These are phyloP conservation scores for Pezicula neosporulosa DNA, from an alignment of 2,329 filamentous ascomycete species.

Conservation along the genomic window DNA sequence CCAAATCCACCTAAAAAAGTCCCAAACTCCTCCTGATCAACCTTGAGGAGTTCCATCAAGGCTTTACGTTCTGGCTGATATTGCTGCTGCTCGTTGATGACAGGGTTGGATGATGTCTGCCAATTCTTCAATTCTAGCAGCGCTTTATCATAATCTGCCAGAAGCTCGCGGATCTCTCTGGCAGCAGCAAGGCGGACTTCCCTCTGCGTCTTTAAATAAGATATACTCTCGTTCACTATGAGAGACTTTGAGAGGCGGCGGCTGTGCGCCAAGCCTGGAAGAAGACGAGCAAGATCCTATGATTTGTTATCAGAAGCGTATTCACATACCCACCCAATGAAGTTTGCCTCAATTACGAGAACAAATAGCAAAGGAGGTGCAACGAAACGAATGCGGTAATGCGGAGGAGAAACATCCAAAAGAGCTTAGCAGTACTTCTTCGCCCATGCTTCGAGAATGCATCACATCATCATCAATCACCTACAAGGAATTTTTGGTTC, in stretches of 20 bases:
- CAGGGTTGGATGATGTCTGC: not conserved
- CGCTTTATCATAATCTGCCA: constrained; percentile 16
- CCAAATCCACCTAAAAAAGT: constrained; percentile 20
- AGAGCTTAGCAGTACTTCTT: not conserved
- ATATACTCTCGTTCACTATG: constrained; percentile 21
- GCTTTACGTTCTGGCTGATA: constrained; percentile 3
- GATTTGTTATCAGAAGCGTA: not conserved
- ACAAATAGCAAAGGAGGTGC: not conserved
- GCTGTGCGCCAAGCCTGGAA: constrained; percentile 13
- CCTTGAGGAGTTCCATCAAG: constrained; percentile 4
- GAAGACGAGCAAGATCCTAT: constrained; percentile 20
- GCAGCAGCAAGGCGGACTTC: constrained; percentile 9
- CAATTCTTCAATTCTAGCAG: constrained; percentile 9
- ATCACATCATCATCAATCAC: not conserved
- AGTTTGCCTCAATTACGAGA: not conserved
- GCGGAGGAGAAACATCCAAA: not conserved
- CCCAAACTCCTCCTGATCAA: constrained; percentile 17
- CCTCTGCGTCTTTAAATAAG: constrained; percentile 12
- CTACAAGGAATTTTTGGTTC: constrained; percentile 20
- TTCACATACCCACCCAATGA: not conserved
- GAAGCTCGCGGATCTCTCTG: constrained; percentile 10
- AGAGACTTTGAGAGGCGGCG: constrained; percentile 21
- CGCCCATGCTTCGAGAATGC: no score
- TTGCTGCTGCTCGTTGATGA: not conserved
- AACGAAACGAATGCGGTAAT: not conserved